Evolutionary conservation across 23 red algal species (phyloP), one percentile per base, ranked within the genome.

Genomic region (Gracilaria domingensis): DNA sequence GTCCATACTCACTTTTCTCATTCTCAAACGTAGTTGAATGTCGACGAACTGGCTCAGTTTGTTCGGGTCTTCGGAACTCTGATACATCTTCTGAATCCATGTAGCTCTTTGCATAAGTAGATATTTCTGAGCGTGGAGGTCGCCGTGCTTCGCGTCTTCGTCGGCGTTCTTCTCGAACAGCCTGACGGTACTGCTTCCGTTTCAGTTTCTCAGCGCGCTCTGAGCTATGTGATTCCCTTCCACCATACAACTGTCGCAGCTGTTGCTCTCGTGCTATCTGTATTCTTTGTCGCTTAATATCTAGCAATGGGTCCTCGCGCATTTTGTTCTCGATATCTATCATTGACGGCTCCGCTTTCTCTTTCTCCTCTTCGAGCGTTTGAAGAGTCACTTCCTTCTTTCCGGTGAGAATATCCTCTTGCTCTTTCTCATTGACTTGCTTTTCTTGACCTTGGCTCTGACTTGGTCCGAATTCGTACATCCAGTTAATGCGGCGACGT

Each of bases 401-500:
- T 34, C 90, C 90, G 8, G 82, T 80, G 3, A 93, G 66, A 53
- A 85, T 51, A 13, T 93, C 90, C 20, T 93, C 90, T 20, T 48
- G 45, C 26, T 93, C 50, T 33, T 83, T 84, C 30, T 84, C 90
- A 14, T 84, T 40, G 5, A 48, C 66, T 16, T 60, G 45, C 56
- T 61, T 76, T 4, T 57, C 70, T n/a, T 54, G 24, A 8, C 25
- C 53, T 30, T 48, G 35, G 23, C 33, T 78, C n/a, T 57, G 47
- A 55, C 53, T 80, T 7, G 81, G 80, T 34, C 82, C 82, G 34
- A 70, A 75, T 80, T 96, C 95, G 51, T 96, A 96, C 80, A 96
- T 88, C 95, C 95, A 96, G 72, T 96, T 91, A 28, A 96, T 49
- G 62, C 91, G 81, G 30, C 87, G 84, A 34, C 87, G 80, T 83